A percentile compares a stretch with the other conserved stretches of the same genome.
Conservation (phyloP, 192 early-diverging fungal genomes). For the Thamnidium elegans region DNA sequence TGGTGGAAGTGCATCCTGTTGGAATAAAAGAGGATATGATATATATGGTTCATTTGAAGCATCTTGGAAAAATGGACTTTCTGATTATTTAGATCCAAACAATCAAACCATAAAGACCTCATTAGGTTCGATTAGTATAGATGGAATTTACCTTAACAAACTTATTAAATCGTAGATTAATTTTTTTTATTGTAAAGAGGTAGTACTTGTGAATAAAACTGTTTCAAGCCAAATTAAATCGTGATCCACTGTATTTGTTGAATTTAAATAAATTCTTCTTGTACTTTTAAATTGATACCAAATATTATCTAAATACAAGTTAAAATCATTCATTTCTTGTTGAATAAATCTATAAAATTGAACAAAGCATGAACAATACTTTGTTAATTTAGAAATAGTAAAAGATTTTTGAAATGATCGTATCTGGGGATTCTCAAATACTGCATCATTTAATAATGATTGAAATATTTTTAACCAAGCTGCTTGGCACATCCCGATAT, state of each 20-base stretch:
- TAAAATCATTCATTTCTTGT: neutral
- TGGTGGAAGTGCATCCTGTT: slow-evolving; percentile 43
- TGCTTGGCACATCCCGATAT: too few species aligned
- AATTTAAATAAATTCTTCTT: slow-evolving; percentile 3
- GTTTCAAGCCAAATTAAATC: slow-evolving; percentile 1
- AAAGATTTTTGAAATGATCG: neutral
- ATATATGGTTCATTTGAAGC: slow-evolving; percentile 39
- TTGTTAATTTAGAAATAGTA: neutral
- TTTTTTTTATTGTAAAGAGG: neutral
- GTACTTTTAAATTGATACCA: neutral
- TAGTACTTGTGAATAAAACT: neutral
- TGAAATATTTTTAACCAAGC: neutral
- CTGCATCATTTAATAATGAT: slow-evolving; percentile 1
- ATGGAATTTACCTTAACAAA: neutral
- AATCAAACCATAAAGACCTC: neutral
- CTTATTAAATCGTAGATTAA: neutral
- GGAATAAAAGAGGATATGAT: slow-evolving; percentile 41
- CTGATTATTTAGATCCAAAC: neutral
- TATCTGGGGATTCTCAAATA: neutral
- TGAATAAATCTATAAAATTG: neutral
- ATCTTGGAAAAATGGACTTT: slow-evolving; percentile 16
- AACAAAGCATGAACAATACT: neutral
- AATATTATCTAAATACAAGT: neutral
- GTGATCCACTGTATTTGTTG: neutral
- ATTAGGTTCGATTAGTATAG: neutral